A percentile compares a stretch with the other conserved stretches of the same genome.
Conservation (phyloP, 2,329 filamentous ascomycete genomes). For the Sporothrix pallida region DNA sequence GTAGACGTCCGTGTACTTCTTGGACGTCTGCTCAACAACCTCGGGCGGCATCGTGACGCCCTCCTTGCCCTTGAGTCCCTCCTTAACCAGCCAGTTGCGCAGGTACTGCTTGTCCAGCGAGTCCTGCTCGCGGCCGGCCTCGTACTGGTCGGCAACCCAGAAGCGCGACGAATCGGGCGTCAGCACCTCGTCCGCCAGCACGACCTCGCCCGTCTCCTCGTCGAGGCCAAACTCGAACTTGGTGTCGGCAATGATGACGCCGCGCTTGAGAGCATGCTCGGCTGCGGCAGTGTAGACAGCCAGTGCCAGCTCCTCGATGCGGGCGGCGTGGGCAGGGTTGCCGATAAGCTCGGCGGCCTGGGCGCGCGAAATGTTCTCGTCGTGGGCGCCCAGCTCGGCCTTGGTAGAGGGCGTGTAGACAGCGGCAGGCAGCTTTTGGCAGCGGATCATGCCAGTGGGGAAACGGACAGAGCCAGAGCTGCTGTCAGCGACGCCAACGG, state of each 20-base stretch:
- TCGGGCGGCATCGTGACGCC: conserved; percentile 75
- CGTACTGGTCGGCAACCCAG: conserved; percentile 78
- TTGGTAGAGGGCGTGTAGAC: conserved; percentile 84
- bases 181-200: conserved; percentile 83
- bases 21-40: conserved; percentile 69
- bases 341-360: conserved; percentile 69
- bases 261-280: conserved; percentile 67
- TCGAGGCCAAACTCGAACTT: conserved; percentile 72
- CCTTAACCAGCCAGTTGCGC: conserved; percentile 77
- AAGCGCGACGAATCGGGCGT: conserved; percentile 86
- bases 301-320: conserved; percentile 69
- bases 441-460: conserved; percentile 71
- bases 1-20: conserved; percentile 78
- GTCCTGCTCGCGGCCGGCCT: conserved; percentile 74
- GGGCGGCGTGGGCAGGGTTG: conserved; percentile 63
- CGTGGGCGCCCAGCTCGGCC: conserved; percentile 75
- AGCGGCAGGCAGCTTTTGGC: conserved; percentile 69
- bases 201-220: conserved; percentile 67
- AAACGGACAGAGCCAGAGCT: conserved; percentile 28
- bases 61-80: conserved; percentile 76
- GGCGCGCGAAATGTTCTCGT: conserved; percentile 83
- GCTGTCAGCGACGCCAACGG: conserved; percentile 48
- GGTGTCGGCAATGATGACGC: conserved; percentile 74
- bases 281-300: conserved; percentile 67
- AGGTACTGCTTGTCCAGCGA: conserved; percentile 90